Base-by-base conservation (phyloP, 345 rosid species). In the Euphorbia pulcherrima region DNA sequence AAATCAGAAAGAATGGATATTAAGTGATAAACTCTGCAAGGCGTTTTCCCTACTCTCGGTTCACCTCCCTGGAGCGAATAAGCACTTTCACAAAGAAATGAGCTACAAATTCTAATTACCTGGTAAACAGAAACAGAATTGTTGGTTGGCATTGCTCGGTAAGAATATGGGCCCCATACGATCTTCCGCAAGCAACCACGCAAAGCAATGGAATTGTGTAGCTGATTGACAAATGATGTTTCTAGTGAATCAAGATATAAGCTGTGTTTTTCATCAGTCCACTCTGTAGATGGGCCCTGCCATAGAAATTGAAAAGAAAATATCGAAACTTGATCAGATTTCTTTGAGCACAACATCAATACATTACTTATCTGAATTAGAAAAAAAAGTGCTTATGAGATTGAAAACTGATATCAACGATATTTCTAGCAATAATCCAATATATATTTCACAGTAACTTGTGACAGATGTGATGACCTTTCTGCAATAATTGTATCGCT, bases 181-280 rank as follows among this genome's bases (percentile, higher is more conserved):
- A 62, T 75, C 71, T 77, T 68, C 35, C 17, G 72, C 35, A 44
- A 59, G 44, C 58, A 21, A 51, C 71, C 72, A 27, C 50, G 72
- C 51, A 67, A 67, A 27, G 79, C 75, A 50, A 67, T 67, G 12
- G 83, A 72, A 9, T 75, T 73, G 56, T 81, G 78, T 78, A 91
- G 57, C 69, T 91, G 88, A 74, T 74, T 76, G 60, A 91, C 82
- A 76, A 91, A 88, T 10, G 95, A 85, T 66, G 74, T 82, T 79
- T 91, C 97, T 60, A 91, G 69, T 20, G 71, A 73, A 73, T 77
- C 72, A 56, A 91, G 83, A 74, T 87, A 91, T 6, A 69, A 60
- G 41, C 64, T 74, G 80, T 91, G 97, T 72, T 76, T 88, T 84
- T 88, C 91, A 77, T 88, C 76, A 28, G 95, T 91, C 97, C 96